Evolutionary conservation across 1,139 yeast genomes (phyloP), one percentile per base, ranked within the genome.

Genomic region (Suhomyces taliae): DNA sequence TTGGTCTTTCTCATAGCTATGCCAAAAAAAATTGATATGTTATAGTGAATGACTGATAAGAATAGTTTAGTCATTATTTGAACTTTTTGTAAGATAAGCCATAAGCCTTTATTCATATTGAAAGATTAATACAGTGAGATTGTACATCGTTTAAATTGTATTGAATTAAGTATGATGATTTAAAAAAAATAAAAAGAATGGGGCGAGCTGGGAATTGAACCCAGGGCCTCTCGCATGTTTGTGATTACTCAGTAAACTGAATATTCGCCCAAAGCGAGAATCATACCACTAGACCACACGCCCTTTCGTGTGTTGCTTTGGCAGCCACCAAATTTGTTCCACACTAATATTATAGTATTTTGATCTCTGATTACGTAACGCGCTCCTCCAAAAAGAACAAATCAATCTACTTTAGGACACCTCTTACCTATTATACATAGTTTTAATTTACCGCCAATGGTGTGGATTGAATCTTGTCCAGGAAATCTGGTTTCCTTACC

Each of bases 381-480:
- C 24, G 24, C 24, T 19, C 24, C 24, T 37, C 40, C 27, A 14
- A 24, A 29, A 34, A 34, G 12, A 34, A 10, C 36, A 34, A 11
- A 34, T 14, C 19, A 29, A 11, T 29, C 32, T 9, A 29, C 32
- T 29, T 14, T 24, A 14, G 31, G 32, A 8, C 31, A 36, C 39
- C 29, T 24, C 14, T 36, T 8, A 8, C 26, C 24, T 19, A 19
- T 6, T 3, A 19, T 6, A 19, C 24, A 19, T 19, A 19, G 24
- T 19, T 19, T 14, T 4, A 19, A 4, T 19, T 19, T 19, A 19
- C 24, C 24, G 24, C 24, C 24, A 49, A 72, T 72, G 77, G 72
- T 66, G 14, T 72, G 75, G 74, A 59, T 74, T 39, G 68, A 70
- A 49, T 58, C 70, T 27, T 60, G 67, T 50, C 75, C 76, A 19